These are phyloP conservation scores for Ogataea neopini DNA, from an alignment of 805 yeast species.

Conservation along the genomic window DNA sequence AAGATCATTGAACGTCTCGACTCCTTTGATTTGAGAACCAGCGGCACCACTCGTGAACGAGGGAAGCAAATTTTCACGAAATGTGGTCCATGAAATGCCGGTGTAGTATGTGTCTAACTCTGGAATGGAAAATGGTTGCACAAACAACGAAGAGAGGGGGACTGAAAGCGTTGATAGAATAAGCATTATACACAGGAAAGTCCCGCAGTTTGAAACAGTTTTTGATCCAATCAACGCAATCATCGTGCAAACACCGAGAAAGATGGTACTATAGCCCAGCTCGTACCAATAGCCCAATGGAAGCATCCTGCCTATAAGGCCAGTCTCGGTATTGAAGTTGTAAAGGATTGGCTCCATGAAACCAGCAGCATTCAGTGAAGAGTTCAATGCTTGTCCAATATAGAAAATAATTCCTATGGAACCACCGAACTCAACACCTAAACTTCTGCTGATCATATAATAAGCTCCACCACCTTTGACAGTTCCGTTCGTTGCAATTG, in stretches of 20 bases:
- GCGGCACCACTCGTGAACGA: conserved; percentile 89
- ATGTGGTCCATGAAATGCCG: conserved; percentile 72
- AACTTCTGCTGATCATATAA: conserved; percentile 90
- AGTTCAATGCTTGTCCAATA: conserved; percentile 89
- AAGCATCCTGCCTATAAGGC: conserved; percentile 54
- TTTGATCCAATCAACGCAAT: conserved; percentile 81
- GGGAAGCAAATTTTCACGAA: conserved; percentile 69
- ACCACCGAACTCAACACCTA: conserved; percentile 99
- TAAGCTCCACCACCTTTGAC: conserved; percentile 99
- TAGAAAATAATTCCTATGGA: conserved; percentile 94
- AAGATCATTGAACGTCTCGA: conserved; percentile 78
- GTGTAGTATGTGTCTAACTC: conserved; percentile 56
- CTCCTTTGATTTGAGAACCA: conserved; percentile 64
- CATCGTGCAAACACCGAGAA: conserved; percentile 69
- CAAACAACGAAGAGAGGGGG: conserved; percentile 73
- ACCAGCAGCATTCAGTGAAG: conserved; percentile 94
- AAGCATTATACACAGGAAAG: conserved; percentile 65
- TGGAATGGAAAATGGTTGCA: conserved; percentile 58
- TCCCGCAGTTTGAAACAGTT: conserved; percentile 80
- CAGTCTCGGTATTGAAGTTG: conserved; percentile 67
- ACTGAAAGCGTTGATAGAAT: conserved; percentile 74
- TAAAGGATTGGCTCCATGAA: conserved; percentile 85
- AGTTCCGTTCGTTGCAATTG: conserved; percentile 96
- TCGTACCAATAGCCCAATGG: conserved; percentile 70
- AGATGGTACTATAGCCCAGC: conserved; percentile 67